These are phyloP conservation scores for Themeda triandra DNA, from an alignment of 176 grass and related monocot genomes.

Conservation along the genomic window DNA sequence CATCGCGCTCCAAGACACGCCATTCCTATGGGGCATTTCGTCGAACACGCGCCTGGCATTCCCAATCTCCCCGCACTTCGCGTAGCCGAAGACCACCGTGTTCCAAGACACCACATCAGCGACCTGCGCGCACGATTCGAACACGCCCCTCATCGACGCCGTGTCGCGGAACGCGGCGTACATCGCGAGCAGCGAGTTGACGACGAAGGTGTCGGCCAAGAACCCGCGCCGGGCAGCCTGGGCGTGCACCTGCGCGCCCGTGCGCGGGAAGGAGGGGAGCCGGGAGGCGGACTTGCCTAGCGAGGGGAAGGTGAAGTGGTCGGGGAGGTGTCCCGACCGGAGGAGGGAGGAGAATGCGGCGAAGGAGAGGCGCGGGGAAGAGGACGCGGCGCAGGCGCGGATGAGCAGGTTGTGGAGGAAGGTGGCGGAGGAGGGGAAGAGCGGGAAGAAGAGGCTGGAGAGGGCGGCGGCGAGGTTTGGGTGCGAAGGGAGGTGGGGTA, in stretches of 20 bases:
- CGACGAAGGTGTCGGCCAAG: conserved; percentile 40
- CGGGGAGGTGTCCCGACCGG: conserved; percentile 1
- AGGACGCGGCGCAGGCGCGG: conserved; percentile 38
- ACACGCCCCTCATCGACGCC: conserved; percentile 45
- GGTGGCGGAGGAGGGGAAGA: conserved; percentile 51
- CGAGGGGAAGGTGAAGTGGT: conserved; percentile 41
- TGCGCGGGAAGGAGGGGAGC: conserved; percentile 30
- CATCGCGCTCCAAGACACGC: conserved; percentile 67
- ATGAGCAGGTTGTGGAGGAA: conserved; percentile 80
- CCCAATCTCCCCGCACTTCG: conserved; percentile 42
- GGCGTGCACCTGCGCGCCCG: conserved; percentile 51
- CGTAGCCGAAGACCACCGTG: conserved; percentile 49
- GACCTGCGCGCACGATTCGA: conserved; percentile 37
- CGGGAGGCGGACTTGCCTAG: conserved; percentile 37
- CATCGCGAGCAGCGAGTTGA: conserved; percentile 61
- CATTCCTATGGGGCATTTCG: conserved; percentile 55
- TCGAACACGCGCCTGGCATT: conserved; percentile 46
- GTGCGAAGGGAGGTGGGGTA: conserved; percentile 45
- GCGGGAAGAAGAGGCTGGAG: conserved; percentile 53
- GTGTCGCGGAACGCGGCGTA: conserved; percentile 52
- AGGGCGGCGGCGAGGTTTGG: conserved; percentile 43
- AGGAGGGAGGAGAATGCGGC: conserved; percentile 44
- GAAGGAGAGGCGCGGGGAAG: conserved; percentile 27
- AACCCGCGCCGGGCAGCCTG: conserved; percentile 58
- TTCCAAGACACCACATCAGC: conserved; percentile 73